Evolutionary conservation across 2,329 filamentous ascomycete genomes (phyloP).

Genomic region (Nothomitra cinnamomea): DNA sequence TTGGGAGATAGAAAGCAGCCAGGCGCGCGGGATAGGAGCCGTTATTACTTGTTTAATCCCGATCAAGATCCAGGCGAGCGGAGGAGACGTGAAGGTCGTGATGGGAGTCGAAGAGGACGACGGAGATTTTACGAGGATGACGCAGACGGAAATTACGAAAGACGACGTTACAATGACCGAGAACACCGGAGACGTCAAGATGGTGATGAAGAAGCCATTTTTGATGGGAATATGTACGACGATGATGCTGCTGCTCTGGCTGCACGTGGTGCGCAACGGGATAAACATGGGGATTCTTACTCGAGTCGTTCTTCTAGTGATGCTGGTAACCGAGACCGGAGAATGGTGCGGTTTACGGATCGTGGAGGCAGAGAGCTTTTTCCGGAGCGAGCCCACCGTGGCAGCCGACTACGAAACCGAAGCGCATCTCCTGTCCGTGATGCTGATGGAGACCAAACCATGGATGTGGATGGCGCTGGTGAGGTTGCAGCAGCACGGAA

Average conservation of each 20-base stretch:
- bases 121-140: slow-evolving; percentile 15
- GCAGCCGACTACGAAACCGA: slow-evolving; percentile 36
- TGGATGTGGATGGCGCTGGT: slow-evolving; percentile 22
- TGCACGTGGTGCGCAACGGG: slow-evolving; percentile 15
- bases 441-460: slow-evolving; percentile 32
- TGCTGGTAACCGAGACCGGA: slow-evolving; percentile 11
- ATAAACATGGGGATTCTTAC: slow-evolving; percentile 14
- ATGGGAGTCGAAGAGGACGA: slow-evolving; percentile 24
- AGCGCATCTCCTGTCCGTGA: slow-evolving; percentile 39
- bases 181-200: slow-evolving; percentile 28
- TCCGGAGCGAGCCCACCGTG: slow-evolving; percentile 10
- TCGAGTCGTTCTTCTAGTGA: slow-evolving; percentile 10
- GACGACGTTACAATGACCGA: slow-evolving; percentile 44
- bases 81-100: slow-evolving; percentile 35
- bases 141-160: slow-evolving; percentile 25
- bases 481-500: background rate
- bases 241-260: slow-evolving; percentile 35
- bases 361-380: slow-evolving; percentile 17
- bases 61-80: slow-evolving; percentile 71
- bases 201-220: slow-evolving; percentile 38
- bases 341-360: slow-evolving; percentile 13
- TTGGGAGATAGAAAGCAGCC: slow-evolving; percentile 61
- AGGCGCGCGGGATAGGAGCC: slow-evolving; percentile 63
- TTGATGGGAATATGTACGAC: slow-evolving; percentile 70
- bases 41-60: slow-evolving; percentile 84